These are phyloP conservation scores for Gossypium gossypioides DNA, from an alignment of 441 rosid species.

Conservation along the genomic window DNA sequence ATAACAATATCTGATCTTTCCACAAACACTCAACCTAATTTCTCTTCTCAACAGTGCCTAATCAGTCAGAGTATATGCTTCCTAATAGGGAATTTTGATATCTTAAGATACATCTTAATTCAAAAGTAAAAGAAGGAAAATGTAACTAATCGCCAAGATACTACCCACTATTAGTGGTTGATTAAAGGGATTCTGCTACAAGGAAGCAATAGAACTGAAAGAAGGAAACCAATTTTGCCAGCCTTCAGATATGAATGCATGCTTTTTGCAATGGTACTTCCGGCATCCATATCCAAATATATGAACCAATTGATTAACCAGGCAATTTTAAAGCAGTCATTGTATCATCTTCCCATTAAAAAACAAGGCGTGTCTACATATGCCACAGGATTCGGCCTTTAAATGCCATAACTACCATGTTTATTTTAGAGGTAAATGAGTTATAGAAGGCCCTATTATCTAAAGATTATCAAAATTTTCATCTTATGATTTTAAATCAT, in stretches of 20 bases:
- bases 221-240: conserved; percentile 1
- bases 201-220: background rate
- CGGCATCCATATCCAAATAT: background rate
- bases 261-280: conserved; percentile 1
- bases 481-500: conserved; percentile 2
- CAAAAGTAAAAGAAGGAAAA: background rate
- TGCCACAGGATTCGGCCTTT: background rate
- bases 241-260: conserved; percentile 7
- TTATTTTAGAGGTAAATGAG: background rate
- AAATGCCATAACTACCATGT: background rate
- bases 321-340: background rate
- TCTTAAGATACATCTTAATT: background rate
- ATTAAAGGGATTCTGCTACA: background rate
- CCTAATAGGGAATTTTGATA: background rate
- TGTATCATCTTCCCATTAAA: background rate
- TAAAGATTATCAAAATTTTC: background rate
- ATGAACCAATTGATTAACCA: background rate
- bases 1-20: background rate
- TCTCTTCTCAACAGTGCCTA: background rate
- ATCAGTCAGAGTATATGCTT: background rate
- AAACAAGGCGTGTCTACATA: background rate
- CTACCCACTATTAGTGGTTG: background rate
- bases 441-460: background rate
- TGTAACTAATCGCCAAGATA: background rate
- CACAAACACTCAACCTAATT: background rate